Base-by-base conservation (phyloP, 2,329 filamentous ascomycete genomes). In the Catunica adiposa region DNA sequence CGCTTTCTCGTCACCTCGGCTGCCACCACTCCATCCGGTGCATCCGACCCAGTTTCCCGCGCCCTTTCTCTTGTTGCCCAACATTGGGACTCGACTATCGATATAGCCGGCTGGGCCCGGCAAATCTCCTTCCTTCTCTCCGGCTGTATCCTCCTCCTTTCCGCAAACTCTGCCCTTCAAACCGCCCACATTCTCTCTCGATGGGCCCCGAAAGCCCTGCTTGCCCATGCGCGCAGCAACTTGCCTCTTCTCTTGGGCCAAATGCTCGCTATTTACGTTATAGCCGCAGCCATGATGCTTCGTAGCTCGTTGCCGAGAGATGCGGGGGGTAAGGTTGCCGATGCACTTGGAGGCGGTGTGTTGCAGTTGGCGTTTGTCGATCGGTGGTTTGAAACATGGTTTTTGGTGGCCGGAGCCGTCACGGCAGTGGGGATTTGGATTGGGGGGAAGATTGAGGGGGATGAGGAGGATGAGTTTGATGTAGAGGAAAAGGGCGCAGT, bases 381-480 rank as follows among this genome's bases (percentile, higher is more conserved):
- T 63, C 74, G 78, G 29, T 94, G 88, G 88, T 94, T 94, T 62
- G 88, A 94, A 66, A 82, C 80, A 6, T 90, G 87, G 82, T 94
- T 94, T 66, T 67, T 94, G 56, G 65, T 81, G 2, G 83, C 83
- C 3, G 84, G 82, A 59, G 70, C 73, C 0, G 64, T 76, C 11
- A 92, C 87, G 1, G 80, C 75, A 1, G 64, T 77, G n/a, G 86
- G 85, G 0, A 80, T 94, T 22, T 86, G 83, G 74, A 65, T 89
- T 3, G 70, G 68, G 0, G 68, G 69, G 25, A 63, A 63, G 47
- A 66, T 66, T 2, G 73, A 73, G 4, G 25, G 26, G 60, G 79
- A 82, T 51, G 79, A 80, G 58, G 77, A 80, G 62, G 76, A 79
- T 64, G 70, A 81, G 62, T 76, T 79, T 64, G 70, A 76, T 62